These are phyloP conservation scores for Bacterosira constricta DNA, from an alignment of 108 stramenopile species.

Conservation along the genomic window DNA sequence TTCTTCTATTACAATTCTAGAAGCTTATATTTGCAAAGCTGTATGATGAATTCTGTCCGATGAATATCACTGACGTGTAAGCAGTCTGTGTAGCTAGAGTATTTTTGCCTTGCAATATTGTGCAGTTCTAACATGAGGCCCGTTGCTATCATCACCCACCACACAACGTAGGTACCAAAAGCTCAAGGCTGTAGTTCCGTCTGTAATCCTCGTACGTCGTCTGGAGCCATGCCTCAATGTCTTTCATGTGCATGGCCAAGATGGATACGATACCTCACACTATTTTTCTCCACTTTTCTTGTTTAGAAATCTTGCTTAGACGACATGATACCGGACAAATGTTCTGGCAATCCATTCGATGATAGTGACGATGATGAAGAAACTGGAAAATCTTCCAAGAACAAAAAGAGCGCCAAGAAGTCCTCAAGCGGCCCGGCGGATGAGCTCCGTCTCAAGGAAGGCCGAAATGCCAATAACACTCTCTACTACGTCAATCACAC, in stretches of 20 bases:
- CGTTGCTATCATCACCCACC: no score
- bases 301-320: slow-evolving; percentile 63
- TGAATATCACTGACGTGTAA: slow-evolving; percentile 81
- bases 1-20: neutral
- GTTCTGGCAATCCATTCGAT: slow-evolving; percentile 52
- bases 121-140: no score
- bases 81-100: no score
- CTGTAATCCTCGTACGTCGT: slow-evolving; percentile 66
- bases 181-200: slow-evolving; percentile 68
- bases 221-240: no score
- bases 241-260: no score
- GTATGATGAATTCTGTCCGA: slow-evolving; percentile 67
- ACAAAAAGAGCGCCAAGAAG: slow-evolving; percentile 35
- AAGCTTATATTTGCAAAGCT: slow-evolving; percentile 73
- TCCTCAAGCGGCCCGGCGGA: slow-evolving; percentile 52
- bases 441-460: slow-evolving; percentile 68
- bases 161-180: slow-evolving; percentile 26
- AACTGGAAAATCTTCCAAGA: slow-evolving; percentile 4
- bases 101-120: neutral
- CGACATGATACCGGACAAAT: slow-evolving; percentile 69
- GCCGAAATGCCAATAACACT: slow-evolving; percentile 57
- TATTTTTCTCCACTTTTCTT: no score
- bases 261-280: no score
- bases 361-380: slow-evolving; percentile 59
- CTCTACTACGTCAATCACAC: slow-evolving; percentile 81